A percentile compares a stretch with the other conserved stretches of the same genome.
Evolutionary conservation across 352 stramenopile genomes (phyloP).

Genomic region (Globisporangium perplexum): DNA sequence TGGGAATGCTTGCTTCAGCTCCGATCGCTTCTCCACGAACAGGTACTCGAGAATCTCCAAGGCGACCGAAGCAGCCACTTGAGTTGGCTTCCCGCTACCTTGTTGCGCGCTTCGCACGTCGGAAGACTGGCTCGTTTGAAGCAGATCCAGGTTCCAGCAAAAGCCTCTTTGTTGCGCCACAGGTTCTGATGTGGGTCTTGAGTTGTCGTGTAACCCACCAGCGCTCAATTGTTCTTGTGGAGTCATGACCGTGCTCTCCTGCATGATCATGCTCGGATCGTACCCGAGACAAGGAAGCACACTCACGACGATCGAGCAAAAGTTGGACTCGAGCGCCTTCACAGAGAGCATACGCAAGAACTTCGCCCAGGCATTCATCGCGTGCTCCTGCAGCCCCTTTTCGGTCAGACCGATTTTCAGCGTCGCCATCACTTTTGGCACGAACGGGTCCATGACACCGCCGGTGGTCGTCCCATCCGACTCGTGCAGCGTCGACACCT

Average conservation of each 20-base stretch:
- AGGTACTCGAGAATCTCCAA: slow-evolving; percentile 56
- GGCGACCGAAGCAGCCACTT: slow-evolving; percentile 11
- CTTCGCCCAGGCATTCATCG: slow-evolving; percentile 65
- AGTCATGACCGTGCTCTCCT: neutral
- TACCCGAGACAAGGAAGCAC: slow-evolving; percentile 67
- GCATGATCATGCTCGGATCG: slow-evolving; percentile 33
- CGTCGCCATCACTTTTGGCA: slow-evolving; percentile 88
- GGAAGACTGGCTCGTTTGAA: slow-evolving; percentile 11
- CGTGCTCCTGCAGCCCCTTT: slow-evolving; percentile 42
- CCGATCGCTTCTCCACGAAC: slow-evolving; percentile 59
- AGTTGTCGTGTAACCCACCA: neutral
- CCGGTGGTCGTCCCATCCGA: slow-evolving; percentile 19
- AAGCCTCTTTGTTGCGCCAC: slow-evolving; percentile 8
- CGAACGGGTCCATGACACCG: slow-evolving; percentile 71
- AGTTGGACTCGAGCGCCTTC: slow-evolving; percentile 77
- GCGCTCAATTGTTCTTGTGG: slow-evolving; percentile 15
- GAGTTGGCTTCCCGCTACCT: neutral
- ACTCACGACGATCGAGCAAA: slow-evolving; percentile 86
- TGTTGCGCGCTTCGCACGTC: neutral
- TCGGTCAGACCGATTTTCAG: slow-evolving; percentile 75
- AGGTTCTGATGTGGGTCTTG: neutral
- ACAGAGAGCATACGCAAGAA: slow-evolving; percentile 77
- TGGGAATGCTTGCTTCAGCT: slow-evolving; percentile 59
- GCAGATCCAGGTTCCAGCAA: slow-evolving; percentile 37
- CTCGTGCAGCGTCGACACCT: slow-evolving; percentile 13